Evolutionary conservation across 2,329 filamentous ascomycete genomes (phyloP), one percentile per base, ranked within the genome.

Genomic region (Coniochaeta pulveracea): DNA sequence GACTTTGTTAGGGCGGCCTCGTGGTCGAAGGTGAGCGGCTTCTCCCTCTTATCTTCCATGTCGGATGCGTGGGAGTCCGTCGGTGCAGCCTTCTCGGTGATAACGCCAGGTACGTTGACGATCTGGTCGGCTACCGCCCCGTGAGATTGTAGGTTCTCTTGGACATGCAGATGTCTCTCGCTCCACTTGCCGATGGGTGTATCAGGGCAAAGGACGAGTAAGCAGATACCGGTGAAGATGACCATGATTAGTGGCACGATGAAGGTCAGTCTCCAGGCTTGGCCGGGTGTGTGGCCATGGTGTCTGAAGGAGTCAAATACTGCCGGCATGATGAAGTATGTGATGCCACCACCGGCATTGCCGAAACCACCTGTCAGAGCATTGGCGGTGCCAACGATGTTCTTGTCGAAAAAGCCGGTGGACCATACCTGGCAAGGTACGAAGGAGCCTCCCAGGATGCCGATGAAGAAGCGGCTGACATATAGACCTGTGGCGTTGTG

Each of bases 401-500:
- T 91, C 62, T 88, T 91, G 60, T 95, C 86, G 53, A 85, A 94
- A 64, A 93, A 94, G 0, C 80, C 85, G 0, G 85, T 94, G 8
- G 80, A 84, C 85, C 86, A 94, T 6, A 93, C 88, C 52, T 93
- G 85, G 54, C 85, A 93, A 10, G 83, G 83, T 1, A 89, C 83
- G 46, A 89, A 89, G 2, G 75, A 72, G 3, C 78, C 80, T 25
- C 83, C 83, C 0, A 89, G 70, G 26, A 89, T 79, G 39, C 82
- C 82, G 41, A 88, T 74, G 57, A 88, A 88, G 63, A 89, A 89
- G 27, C 83, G 74, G 30, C 81, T 69, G 14, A 72, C 58, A 44
- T 85, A 78, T n/a, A 89, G 68, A 7, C 82, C 78, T 4, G 56
- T 59, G 5, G 74, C 74, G 34, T 68, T 76, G 30, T 74, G 76